Evolutionary conservation across 305 asterid genomes (phyloP).

Genomic region (Fraxinus nigra): DNA sequence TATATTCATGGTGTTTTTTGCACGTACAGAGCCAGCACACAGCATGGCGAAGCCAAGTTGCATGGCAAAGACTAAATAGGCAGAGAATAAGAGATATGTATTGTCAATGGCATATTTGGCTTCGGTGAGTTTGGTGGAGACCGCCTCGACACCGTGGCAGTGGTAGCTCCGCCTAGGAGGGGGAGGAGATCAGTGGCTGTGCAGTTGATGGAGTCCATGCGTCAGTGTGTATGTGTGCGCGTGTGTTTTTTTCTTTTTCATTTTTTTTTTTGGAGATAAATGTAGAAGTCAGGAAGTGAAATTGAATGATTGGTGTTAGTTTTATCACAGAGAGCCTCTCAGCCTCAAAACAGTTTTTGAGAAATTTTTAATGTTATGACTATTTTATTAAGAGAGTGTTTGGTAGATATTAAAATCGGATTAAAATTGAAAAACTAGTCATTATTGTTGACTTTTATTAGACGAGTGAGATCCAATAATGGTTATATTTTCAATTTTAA

Average conservation of each 20-base stretch:
- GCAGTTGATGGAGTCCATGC: constrained; percentile 25
- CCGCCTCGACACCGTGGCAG: constrained; percentile 33
- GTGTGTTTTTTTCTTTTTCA: neutral
- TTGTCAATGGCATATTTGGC: constrained; percentile 42
- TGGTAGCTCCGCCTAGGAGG: constrained; percentile 33
- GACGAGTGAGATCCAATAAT: no score
- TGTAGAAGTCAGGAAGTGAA: neutral
- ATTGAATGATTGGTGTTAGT: constrained; percentile 11
- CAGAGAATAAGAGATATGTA: constrained; percentile 50
- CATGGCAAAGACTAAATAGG: constrained; percentile 46
- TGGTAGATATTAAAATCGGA: no score
- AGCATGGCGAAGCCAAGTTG: constrained; percentile 52
- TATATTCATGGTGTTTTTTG: constrained; percentile 32
- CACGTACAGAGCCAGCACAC: constrained; percentile 49
- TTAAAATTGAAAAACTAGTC: no score
- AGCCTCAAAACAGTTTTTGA: neutral
- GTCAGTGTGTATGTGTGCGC: neutral
- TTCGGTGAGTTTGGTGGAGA: constrained; percentile 24
- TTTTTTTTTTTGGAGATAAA: neutral
- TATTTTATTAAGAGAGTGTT: neutral
- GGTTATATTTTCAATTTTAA: no score
- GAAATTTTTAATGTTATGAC: neutral
- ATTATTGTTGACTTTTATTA: no score
- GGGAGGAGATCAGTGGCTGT: constrained; percentile 44
- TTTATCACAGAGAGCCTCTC: neutral